Conservation (phyloP, 768 basidiomycete species). For the Kwoniella sp. region DNA sequence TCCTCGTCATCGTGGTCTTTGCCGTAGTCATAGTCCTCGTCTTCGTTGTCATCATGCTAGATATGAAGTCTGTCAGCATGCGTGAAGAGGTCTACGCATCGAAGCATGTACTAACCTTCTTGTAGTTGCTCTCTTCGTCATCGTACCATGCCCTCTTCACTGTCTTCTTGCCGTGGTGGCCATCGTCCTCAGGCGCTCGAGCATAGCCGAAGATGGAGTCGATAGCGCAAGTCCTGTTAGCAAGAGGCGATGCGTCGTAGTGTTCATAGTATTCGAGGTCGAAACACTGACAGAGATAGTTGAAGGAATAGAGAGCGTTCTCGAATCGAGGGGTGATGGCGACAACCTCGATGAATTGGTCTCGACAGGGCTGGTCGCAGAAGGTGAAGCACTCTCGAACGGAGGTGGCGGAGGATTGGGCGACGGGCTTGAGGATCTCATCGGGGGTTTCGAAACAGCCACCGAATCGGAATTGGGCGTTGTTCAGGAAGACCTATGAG, state of each 20-base stretch:
- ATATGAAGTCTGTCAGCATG: background rate
- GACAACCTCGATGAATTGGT: constrained; percentile 12
- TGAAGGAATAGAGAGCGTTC: constrained; percentile 13
- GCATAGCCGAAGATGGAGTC: constrained; percentile 15
- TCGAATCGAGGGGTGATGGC: constrained; percentile 20
- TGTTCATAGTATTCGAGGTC: constrained; percentile 4
- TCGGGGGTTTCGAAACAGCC: constrained; percentile 4
- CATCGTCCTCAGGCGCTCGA: background rate
- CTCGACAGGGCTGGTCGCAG: constrained; percentile 17
- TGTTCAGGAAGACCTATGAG: constrained; percentile 17
- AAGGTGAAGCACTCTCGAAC: constrained; percentile 18
- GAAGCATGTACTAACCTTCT: too few species aligned
- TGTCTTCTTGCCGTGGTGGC: constrained; percentile 10
- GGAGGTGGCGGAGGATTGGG: constrained; percentile 12
- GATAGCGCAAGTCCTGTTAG: constrained; percentile 15
- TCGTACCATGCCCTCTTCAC: constrained; percentile 11
- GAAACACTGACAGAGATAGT: constrained; percentile 12
- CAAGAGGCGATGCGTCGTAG: background rate
- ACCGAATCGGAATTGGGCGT: constrained; percentile 13
- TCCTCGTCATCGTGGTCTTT: constrained; percentile 1
- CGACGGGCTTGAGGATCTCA: constrained; percentile 6
- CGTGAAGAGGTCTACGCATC: background rate
- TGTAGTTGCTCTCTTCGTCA: constrained; percentile 5
- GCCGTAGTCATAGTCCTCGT: background rate
- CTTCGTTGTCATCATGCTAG: background rate